Evolutionary conservation across 2,329 filamentous ascomycete genomes (phyloP), one percentile per base, ranked within the genome.

Genomic region (Verticillium nubilum): DNA sequence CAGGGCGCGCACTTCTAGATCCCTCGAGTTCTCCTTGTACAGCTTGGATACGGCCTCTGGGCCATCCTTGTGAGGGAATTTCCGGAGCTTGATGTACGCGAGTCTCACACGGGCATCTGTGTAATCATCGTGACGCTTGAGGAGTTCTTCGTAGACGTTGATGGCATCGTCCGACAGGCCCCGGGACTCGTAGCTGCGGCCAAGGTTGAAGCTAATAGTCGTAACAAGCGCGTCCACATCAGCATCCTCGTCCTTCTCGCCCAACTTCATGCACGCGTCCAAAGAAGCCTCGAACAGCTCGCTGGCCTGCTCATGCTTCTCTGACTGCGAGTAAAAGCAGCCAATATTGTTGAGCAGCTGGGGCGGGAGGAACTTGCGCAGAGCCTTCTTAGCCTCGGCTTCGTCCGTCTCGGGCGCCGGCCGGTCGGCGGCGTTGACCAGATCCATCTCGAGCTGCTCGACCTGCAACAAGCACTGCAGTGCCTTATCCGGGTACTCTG

Each of bases 321-420:
- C 92, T 2, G 87, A 83, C 70, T 97, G 92, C 66, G 92, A 97
- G 66, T 96, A 86, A 75, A 98, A 98, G 73, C 93, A 97, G 5
- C 91, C 95, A 71, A 98, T 96, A 72, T 99, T 99, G 80, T 98
- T 99, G 52, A 99, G 82, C 2, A 98, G 81, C 69, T 97, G 92
- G 4, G 95, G 95, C 1, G 93, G 91, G 1, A 99, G 79, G 60
- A 89, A 81, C 69, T 93, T 90, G 58, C 92, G 87, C 28, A 96
- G 80, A 17, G 82, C 80, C 25, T 78, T 78, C 59, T 84, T 83
- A 59, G 85, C 75, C 29, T 84, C 81, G 3, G 79, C 81, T 60
- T 89, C 84, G 58, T 91, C 86, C 17, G 67, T 68, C 4, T 68
- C 62, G 52, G 81, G 82, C 27, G 83, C 75, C 0, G 88, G 87